Evolutionary conservation across 2,329 filamentous ascomycete genomes (phyloP).

Genomic region (Apiospora aurea): DNA sequence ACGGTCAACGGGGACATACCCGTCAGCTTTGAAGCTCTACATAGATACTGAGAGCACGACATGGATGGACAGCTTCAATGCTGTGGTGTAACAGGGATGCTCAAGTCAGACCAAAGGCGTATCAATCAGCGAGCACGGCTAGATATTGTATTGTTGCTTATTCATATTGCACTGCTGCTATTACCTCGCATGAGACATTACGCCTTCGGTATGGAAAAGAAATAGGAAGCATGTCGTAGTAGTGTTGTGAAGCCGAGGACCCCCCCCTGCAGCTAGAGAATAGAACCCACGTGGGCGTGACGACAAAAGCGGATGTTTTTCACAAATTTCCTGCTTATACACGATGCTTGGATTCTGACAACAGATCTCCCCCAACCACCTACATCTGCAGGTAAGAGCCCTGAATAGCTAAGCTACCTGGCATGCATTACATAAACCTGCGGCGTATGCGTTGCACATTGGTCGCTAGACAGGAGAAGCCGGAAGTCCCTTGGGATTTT

Average conservation of each 20-base stretch:
- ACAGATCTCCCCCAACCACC: neutral
- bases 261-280: neutral
- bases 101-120: neutral
- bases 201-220: no score
- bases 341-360: slow-evolving; percentile 6
- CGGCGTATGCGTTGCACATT: neutral
- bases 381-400: slow-evolving; percentile 1
- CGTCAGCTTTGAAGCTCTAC: no score
- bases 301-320: neutral
- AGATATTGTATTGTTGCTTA: slow-evolving; percentile 6
- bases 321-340: neutral
- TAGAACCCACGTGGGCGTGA: slow-evolving; percentile 7
- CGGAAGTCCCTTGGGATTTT: neutral
- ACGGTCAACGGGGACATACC: neutral
- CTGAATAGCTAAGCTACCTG: neutral
- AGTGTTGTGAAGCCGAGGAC: neutral
- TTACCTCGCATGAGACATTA: neutral
- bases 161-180: neutral
- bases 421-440: neutral
- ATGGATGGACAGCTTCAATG: slow-evolving; percentile 2
- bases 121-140: neutral
- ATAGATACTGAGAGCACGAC: neutral
- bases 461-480: neutral
- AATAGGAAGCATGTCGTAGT: neutral
- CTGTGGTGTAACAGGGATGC: neutral